phyloP scores from a whole-genome alignment of 202 grass and related monocot species.

The Dendrocalamus latiflorus region DNA sequence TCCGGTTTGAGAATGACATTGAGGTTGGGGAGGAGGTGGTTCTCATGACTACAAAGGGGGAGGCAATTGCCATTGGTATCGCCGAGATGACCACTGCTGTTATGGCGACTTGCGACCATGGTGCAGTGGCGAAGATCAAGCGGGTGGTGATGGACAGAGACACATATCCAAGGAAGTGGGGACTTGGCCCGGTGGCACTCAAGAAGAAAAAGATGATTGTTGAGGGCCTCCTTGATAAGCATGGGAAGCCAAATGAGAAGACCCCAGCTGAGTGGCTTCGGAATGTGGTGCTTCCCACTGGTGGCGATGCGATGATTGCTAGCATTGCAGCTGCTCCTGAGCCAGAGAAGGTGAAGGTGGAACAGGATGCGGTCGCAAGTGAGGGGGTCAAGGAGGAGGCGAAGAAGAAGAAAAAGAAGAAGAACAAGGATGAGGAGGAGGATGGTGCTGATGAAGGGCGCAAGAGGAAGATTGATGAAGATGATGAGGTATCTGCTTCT shows the following conservation, averaged over 20 bases:
- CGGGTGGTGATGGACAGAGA: slow-evolving; percentile 95
- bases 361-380: not conserved
- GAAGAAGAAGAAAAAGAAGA: slow-evolving; percentile 74
- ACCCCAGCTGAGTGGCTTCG: slow-evolving; percentile 72
- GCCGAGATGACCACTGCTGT: slow-evolving; percentile 92
- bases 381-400: slow-evolving; percentile 43
- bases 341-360: slow-evolving; percentile 40
- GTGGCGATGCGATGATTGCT: slow-evolving; percentile 66
- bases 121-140: slow-evolving; percentile 70
- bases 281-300: slow-evolving; percentile 70
- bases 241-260: slow-evolving; percentile 85
- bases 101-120: slow-evolving; percentile 94
- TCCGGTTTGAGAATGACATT: slow-evolving; percentile 82
- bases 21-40: slow-evolving; percentile 79
- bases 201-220: slow-evolving; percentile 84
- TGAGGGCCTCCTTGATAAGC: slow-evolving; percentile 73
- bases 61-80: slow-evolving; percentile 82
- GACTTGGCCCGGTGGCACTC: slow-evolving; percentile 69
- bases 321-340: slow-evolving; percentile 63
- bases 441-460: not conserved
- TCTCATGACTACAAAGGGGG: slow-evolving; percentile 88
- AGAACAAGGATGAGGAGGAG: slow-evolving; percentile 28
- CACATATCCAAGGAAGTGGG: slow-evolving; percentile 91
- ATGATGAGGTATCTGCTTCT: not conserved
- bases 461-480: slow-evolving; percentile 46